Percentiles rank a stretch among this genome's conserved stretches.
Conservation (phyloP, 2,329 filamentous ascomycete species). For the Hypomyces perniciosus region DNA sequence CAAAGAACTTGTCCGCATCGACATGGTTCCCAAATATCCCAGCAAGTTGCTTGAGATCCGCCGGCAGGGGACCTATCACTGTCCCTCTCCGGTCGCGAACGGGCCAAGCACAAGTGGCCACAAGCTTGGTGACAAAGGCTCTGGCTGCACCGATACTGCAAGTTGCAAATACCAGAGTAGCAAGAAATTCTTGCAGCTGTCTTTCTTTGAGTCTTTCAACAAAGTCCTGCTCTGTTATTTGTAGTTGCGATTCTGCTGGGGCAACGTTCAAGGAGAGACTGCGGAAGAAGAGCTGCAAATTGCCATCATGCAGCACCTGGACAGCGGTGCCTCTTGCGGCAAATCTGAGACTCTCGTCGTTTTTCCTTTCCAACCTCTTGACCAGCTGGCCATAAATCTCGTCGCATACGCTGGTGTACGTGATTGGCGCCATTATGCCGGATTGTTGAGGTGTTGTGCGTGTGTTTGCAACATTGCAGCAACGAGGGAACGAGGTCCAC, state of each 20-base stretch:
- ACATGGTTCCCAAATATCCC: constrained; percentile 17
- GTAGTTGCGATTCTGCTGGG: background rate
- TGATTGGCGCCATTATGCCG: background rate
- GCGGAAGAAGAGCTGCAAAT: constrained; percentile 2
- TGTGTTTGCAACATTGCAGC: too few species aligned
- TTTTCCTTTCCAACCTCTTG: constrained; percentile 3
- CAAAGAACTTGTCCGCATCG: constrained; percentile 24
- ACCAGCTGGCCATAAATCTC: background rate
- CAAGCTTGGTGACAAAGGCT: constrained; percentile 16
- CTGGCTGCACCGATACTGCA: constrained; percentile 20
- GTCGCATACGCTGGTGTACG: background rate
- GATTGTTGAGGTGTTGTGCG: background rate
- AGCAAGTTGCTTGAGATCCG: constrained; percentile 15
- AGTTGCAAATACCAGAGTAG: constrained; percentile 25
- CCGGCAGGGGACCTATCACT: constrained; percentile 16
- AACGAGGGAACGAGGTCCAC: too few species aligned
- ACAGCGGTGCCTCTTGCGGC: background rate
- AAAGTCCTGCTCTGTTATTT: constrained; percentile 15
- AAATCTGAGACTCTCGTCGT: background rate
- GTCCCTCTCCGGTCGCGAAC: constrained; percentile 5
- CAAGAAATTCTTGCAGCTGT: constrained; percentile 26
- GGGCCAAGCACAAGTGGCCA: constrained; percentile 7
- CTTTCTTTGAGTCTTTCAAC: constrained; percentile 16
- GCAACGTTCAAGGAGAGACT: background rate
- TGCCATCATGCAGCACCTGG: background rate